Conservation (phyloP, 371 early-diverging fungal genomes). For the Rhizopus delemar region DNA sequence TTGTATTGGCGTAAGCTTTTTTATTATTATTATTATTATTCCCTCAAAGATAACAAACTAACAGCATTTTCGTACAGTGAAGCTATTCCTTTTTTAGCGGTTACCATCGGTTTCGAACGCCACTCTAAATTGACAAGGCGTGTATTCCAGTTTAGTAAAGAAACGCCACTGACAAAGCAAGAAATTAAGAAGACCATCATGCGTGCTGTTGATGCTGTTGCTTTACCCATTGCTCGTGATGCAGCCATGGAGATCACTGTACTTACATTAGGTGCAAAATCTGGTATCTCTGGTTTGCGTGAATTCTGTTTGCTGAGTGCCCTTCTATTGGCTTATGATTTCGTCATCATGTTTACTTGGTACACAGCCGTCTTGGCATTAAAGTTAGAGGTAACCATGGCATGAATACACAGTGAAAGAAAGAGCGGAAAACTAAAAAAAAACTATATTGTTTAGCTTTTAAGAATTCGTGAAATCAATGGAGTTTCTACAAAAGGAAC, state of each 20-base stretch:
- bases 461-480: constrained; percentile 41
- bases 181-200: constrained; percentile 68
- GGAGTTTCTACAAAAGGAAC: constrained; percentile 10
- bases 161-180: constrained; percentile 38
- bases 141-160: constrained; percentile 59
- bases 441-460: constrained; percentile 7
- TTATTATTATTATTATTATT: neutral
- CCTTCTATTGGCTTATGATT: constrained; percentile 81
- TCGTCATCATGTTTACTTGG: constrained; percentile 82
- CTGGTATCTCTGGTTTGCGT: constrained; percentile 75
- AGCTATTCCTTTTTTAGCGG: constrained; percentile 89
- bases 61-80: constrained; percentile 50
- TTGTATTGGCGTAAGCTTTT: constrained; percentile 61
- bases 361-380: constrained; percentile 85
- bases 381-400: constrained; percentile 73
- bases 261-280: constrained; percentile 75
- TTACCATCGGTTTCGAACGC: constrained; percentile 93
- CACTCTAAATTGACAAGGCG: constrained; percentile 81
- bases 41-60: neutral
- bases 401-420: neutral
- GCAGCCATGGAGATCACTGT: constrained; percentile 83
- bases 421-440: neutral
- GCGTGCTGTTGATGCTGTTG: constrained; percentile 70
- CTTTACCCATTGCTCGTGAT: constrained; percentile 70
- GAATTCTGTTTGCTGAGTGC: constrained; percentile 84